Conservation (phyloP, 805 yeast species). For the Hanseniaspora lachancei region DNA sequence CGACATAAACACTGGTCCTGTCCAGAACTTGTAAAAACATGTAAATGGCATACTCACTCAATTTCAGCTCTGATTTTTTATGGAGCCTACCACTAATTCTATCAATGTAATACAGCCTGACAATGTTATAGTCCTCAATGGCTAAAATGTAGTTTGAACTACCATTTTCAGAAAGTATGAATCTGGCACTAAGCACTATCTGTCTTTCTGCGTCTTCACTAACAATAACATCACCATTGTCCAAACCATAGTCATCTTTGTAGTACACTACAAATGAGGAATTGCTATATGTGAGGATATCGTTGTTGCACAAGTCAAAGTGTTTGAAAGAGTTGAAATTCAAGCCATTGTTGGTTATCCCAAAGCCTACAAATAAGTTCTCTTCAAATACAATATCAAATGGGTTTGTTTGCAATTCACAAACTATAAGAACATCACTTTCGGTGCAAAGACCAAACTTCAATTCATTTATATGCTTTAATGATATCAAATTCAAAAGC, state of each 20-base stretch:
- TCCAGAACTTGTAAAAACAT: not conserved
- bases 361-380: not conserved
- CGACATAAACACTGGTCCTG: not conserved
- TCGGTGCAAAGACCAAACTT: not conserved
- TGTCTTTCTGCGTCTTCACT: not conserved
- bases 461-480: not conserved
- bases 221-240: not conserved
- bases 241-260: not conserved
- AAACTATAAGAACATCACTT: not conserved
- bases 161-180: not conserved
- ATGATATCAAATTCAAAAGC: not conserved
- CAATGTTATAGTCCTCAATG: conserved; percentile 1
- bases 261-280: not conserved
- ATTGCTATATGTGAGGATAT: not conserved
- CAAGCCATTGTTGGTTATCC: not conserved
- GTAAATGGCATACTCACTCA: conserved; percentile 9
- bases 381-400: not conserved
- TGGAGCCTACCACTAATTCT: not conserved
- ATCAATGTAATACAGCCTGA: conserved; percentile 3
- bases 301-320: not conserved
- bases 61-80: not conserved
- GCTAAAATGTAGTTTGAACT: not conserved
- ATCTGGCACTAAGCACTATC: not conserved
- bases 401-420: not conserved
- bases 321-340: not conserved